Evolutionary conservation across 257 asterid species (phyloP).

Genomic region (Eucommia ulmoides): DNA sequence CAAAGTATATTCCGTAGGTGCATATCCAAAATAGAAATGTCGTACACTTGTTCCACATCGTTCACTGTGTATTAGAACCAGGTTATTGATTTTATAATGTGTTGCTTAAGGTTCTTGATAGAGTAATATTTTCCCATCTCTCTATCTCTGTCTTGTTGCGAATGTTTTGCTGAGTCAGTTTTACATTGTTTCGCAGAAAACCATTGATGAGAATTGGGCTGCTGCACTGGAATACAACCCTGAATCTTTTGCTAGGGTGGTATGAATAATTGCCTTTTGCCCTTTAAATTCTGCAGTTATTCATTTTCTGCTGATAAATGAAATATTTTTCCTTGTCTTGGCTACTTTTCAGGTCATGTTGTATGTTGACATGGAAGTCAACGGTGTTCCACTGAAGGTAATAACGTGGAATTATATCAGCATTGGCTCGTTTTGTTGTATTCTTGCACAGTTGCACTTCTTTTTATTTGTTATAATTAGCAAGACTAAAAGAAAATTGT

Average conservation of each 20-base stretch:
- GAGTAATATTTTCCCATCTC: too few relatives aligned
- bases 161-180: not conserved
- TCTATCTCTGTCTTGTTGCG: not conserved
- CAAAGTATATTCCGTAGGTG: not conserved
- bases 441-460: too few relatives aligned
- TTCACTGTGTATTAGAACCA: not conserved
- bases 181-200: constrained; percentile 46
- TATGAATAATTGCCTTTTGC: constrained; percentile 17
- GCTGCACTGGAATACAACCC: constrained; percentile 97
- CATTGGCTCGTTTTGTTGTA: too few relatives aligned
- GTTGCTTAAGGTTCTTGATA: too few relatives aligned
- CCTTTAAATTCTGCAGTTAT: not conserved
- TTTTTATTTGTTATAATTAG: too few relatives aligned
- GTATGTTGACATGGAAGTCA: constrained; percentile 99
- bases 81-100: too few relatives aligned
- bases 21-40: not conserved
- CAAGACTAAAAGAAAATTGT: too few relatives aligned
- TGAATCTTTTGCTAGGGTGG: constrained; percentile 97
- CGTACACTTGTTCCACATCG: not conserved
- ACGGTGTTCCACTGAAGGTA: constrained; percentile 93
- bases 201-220: constrained; percentile 97
- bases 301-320: not conserved
- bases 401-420: constrained; percentile 4
- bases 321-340: constrained; percentile 1
- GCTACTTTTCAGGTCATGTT: constrained; percentile 64